A percentile compares a stretch with the other conserved stretches of the same genome.
These are phyloP conservation scores for Calendula officinalis DNA, from an alignment of 129 eudicot species.

Conservation along the genomic window DNA sequence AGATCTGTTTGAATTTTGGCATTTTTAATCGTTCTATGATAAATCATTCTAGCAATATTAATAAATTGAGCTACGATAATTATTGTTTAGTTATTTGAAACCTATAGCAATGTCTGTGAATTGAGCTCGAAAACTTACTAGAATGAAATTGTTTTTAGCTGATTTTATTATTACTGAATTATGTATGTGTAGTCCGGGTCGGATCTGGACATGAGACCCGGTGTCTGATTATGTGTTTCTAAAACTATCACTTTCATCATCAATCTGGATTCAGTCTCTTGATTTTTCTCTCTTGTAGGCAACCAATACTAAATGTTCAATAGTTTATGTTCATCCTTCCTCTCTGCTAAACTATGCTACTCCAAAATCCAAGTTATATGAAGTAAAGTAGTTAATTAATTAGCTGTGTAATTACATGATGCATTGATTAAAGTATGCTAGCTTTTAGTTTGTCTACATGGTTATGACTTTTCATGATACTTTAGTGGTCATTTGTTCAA, in stretches of 20 bases:
- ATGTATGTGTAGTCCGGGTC: background rate
- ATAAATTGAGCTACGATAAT: background rate
- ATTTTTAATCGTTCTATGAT: conserved; percentile 7
- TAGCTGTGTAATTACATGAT: too few species aligned
- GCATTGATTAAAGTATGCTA: too few species aligned
- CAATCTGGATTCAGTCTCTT: conserved; percentile 11
- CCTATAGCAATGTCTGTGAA: conserved; percentile 12
- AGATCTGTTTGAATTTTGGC: conserved; percentile 8
- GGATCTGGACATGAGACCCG: conserved; percentile 20
- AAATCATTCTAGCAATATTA: background rate
- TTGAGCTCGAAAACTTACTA: background rate
- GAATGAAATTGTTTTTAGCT: background rate
- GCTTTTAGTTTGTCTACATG: background rate
- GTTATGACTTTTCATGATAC: background rate
- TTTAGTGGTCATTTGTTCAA: background rate
- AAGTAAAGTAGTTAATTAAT: background rate
- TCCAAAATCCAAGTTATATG: background rate
- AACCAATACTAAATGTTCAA: background rate
- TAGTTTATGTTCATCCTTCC: too few species aligned
- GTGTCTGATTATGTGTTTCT: background rate
- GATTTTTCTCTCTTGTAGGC: background rate
- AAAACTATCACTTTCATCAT: background rate
- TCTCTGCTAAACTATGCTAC: too few species aligned
- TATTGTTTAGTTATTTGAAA: background rate
- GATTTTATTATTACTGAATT: conserved; percentile 11